Evolutionary conservation across 2,329 filamentous ascomycete species (phyloP).

Genomic region (Clarireedia monteithiana): DNA sequence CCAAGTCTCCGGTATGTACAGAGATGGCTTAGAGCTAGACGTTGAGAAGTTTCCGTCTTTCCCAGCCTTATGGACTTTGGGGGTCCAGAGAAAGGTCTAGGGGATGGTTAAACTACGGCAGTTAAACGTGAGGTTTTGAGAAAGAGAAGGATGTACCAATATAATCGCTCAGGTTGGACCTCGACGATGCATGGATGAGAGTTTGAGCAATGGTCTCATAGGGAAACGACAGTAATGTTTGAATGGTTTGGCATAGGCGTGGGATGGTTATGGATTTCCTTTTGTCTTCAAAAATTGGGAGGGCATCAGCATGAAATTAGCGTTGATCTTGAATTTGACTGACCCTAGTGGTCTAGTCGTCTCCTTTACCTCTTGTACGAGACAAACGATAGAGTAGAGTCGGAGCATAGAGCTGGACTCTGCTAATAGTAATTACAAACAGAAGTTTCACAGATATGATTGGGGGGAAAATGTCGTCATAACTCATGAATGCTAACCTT

Average conservation of each 20-base stretch:
- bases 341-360: conserved; percentile 2
- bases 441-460: no score
- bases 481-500: no score
- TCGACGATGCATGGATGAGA: neutral
- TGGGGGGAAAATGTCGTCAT: no score
- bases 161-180: neutral
- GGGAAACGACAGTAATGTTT: neutral
- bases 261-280: neutral
- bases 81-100: no score
- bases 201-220: neutral
- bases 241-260: neutral
- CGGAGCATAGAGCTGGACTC: conserved; percentile 6
- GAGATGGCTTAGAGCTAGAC: conserved; percentile 46
- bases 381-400: neutral
- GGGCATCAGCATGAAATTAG: conserved; percentile 3
- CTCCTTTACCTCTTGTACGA: neutral
- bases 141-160: neutral
- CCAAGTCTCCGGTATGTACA: conserved; percentile 49
- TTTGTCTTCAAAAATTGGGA: neutral
- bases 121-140: neutral
- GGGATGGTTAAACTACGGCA: no score
- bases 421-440: no score
- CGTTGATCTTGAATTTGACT: conserved; percentile 5
- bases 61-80: no score
- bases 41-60: conserved; percentile 11